Evolutionary conservation across 163 green algal genomes (phyloP), one percentile per base, ranked within the genome.

Genomic region (Prototheca wickerhamii): DNA sequence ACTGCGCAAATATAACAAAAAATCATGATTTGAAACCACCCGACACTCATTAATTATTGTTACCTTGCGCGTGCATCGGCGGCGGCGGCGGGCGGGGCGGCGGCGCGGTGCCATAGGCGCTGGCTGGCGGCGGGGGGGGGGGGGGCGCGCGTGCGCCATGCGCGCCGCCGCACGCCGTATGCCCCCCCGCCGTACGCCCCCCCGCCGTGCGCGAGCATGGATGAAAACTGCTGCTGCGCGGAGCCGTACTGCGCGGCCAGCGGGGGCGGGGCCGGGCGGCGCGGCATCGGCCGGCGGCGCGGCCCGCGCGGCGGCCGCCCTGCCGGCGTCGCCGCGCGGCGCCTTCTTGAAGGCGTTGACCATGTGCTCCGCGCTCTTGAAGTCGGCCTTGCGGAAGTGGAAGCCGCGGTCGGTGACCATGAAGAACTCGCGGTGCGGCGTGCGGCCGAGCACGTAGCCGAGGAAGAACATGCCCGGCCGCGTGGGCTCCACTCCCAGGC

Each of bases 401-500:
- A 70, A 80, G 20, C 80, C 80, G 26, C 70, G 57, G 2, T 75
- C 77, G 12, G 64, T 68, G 56, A 86, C 63, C 6, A 53, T 44
- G 56, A 86, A 85, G 73, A 65, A 78, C 44, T 86, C 79, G 8
- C 77, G 46, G 35, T 60, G 42, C 10, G 77, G 76, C 3, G 51
- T 70, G 26, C 2, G 7, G 29, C 15, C n/a, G 12, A 80, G 33
- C 25, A 81, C 35, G 57, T 61, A 71, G 25, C 33, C 80, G 25
- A 86, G 33, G 61, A 63, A 82, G 63, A 80, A 83, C n/a, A 67
- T 44, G 66, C 74, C 76, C 3, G 74, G 66, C 4, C 30, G 7
- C 35, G 64, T 40, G 2, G 64, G 58, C 25, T 74, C 57, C 29
- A 55, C 51, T 12, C 68, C 58, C 61, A 86, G 53, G 52, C 70